Evolutionary conservation across 768 basidiomycete genomes (phyloP).

Genomic region (Suillus ampliporus): DNA sequence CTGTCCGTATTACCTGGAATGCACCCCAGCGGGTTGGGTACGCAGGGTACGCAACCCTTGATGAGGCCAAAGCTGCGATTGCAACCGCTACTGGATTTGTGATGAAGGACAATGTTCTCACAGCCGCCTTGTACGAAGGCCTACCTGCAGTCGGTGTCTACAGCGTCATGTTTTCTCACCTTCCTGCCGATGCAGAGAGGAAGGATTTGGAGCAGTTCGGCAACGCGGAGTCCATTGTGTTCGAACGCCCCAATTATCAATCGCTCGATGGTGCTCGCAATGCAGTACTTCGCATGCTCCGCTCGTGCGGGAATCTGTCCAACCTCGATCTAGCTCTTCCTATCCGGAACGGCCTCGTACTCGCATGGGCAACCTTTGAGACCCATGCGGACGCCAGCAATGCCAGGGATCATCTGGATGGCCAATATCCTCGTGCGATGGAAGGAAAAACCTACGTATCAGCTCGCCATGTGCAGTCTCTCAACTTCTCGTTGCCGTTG

Average conservation of each 20-base stretch:
- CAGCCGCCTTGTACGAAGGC: conserved; percentile 58
- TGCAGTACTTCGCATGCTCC: conserved; percentile 44
- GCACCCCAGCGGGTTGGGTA: conserved; percentile 62
- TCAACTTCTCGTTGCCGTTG: conserved; percentile 50
- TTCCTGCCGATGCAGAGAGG: conserved; percentile 52
- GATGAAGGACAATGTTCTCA: conserved; percentile 47
- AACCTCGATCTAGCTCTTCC: conserved; percentile 57
- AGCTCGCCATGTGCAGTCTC: conserved; percentile 58
- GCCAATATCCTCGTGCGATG: conserved; percentile 48
- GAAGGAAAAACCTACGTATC: conserved; percentile 49
- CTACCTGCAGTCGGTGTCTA: conserved; percentile 61
- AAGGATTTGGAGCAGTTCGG: conserved; percentile 52
- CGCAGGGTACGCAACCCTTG: conserved; percentile 60
- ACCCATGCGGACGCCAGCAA: conserved; percentile 55
- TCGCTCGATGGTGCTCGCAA: conserved; percentile 42
- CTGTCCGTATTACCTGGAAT: conserved; percentile 64
- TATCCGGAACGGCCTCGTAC: conserved; percentile 52
- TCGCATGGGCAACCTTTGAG: conserved; percentile 61
- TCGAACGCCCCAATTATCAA: conserved; percentile 54
- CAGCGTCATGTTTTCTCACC: conserved; percentile 62
- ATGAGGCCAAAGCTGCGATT: conserved; percentile 58
- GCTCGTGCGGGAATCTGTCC: conserved; percentile 42
- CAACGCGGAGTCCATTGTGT: conserved; percentile 53
- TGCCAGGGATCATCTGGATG: conserved; percentile 55
- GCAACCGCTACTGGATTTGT: conserved; percentile 42